These are phyloP conservation scores for Colletotrichum spaethianum DNA, from an alignment of 2,329 filamentous ascomycete genomes.

Conservation along the genomic window DNA sequence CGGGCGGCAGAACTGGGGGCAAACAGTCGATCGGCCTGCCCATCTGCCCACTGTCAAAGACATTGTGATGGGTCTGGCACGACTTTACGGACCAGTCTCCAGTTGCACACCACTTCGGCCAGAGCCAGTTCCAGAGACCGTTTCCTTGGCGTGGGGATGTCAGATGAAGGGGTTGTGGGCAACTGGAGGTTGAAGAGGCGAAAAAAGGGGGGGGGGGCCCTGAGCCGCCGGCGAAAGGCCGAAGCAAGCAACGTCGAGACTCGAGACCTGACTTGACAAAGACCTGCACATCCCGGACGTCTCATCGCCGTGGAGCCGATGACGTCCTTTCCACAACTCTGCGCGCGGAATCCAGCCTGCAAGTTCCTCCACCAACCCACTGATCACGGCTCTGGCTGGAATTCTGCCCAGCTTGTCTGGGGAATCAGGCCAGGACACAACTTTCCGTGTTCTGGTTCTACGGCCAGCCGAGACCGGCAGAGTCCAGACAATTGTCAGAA, in stretches of 20 bases:
- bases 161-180: constrained; percentile 30
- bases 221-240: constrained; percentile 36
- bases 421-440: neutral
- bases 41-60: constrained; percentile 20
- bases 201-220: constrained; percentile 5
- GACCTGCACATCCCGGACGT: constrained; percentile 19
- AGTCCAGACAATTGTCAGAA: constrained; percentile 28
- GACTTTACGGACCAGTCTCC: constrained; percentile 19
- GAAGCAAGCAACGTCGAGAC: constrained; percentile 23
- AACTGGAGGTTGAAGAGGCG: constrained; percentile 24
- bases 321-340: constrained; percentile 30
- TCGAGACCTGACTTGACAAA: neutral
- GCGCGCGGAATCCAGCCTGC: neutral
- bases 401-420: constrained; percentile 16
- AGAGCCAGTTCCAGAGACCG: constrained; percentile 16
- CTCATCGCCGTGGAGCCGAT: constrained; percentile 38
- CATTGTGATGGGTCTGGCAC: constrained; percentile 18
- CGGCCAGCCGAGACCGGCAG: constrained; percentile 2
- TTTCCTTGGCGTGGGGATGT: constrained; percentile 39
- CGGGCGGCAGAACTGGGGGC: neutral
- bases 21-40: constrained; percentile 15
- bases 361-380: neutral
- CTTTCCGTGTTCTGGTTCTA: constrained; percentile 11
- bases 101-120: constrained; percentile 4
- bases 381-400: constrained; percentile 11